phyloP scores from a whole-genome alignment of 2,329 filamentous ascomycete genomes.

The Colletotrichum trifolii region DNA sequence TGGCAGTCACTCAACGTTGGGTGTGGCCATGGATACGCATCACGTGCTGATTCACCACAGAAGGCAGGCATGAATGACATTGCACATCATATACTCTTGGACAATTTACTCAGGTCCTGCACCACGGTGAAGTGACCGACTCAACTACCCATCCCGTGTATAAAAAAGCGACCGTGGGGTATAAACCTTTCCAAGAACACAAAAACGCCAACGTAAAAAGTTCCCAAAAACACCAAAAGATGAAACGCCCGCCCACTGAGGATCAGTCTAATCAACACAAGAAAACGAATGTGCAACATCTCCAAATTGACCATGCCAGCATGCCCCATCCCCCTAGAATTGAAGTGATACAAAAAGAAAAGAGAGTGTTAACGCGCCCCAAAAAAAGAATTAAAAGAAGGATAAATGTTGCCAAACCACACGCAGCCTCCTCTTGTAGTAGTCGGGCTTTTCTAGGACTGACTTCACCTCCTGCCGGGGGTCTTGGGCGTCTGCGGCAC shows the following conservation, averaged over 20 bases:
- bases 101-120: background rate
- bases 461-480: background rate
- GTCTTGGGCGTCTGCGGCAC: constrained; percentile 45
- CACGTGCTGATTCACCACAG: no score
- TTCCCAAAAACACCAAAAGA: background rate
- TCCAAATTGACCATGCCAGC: background rate
- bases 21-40: no score
- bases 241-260: background rate
- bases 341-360: background rate
- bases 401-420: background rate
- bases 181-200: constrained; percentile 4
- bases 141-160: background rate
- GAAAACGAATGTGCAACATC: no score
- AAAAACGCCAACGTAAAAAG: constrained; percentile 3
- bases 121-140: background rate
- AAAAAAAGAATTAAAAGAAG: background rate
- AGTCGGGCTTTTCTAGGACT: background rate
- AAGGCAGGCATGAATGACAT: no score
- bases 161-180: constrained; percentile 24
- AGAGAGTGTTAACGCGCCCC: background rate
- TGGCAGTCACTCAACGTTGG: no score
- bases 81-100: no score
- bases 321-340: constrained; percentile 1
- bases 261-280: background rate
- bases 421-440: background rate